phyloP scores from a whole-genome alignment of 306 rosid genomes.

The Casuarina equisetifolia region DNA sequence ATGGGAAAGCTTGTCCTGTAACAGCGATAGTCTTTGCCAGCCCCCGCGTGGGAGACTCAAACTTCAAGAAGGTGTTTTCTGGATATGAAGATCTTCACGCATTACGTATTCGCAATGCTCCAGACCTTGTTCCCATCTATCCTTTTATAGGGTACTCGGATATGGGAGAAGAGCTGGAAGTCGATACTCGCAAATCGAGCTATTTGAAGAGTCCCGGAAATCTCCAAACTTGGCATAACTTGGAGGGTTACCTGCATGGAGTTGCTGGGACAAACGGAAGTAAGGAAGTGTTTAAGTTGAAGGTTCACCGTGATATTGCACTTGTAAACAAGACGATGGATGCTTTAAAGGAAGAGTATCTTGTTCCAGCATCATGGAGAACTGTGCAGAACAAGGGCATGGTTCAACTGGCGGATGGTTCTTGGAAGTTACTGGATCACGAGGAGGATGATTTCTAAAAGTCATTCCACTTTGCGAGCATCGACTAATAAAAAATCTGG shows the following conservation, averaged over 20 bases:
- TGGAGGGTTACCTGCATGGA: conserved; percentile 84
- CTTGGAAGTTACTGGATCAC: conserved; percentile 74
- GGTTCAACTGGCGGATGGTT: conserved; percentile 82
- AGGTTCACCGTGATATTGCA: conserved; percentile 62
- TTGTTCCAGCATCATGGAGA: conserved; percentile 69
- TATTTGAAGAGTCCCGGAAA: conserved; percentile 80
- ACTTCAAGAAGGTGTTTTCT: conserved; percentile 46
- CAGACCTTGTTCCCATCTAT: conserved; percentile 76
- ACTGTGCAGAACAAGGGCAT: conserved; percentile 69
- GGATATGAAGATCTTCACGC: conserved; percentile 36
- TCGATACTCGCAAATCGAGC: conserved; percentile 56
- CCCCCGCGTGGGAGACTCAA: conserved; percentile 74
- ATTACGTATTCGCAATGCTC: conserved; percentile 52
- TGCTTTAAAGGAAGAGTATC: conserved; percentile 58
- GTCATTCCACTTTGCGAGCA: background rate
- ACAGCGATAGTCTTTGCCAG: conserved; percentile 66
- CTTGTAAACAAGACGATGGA: conserved; percentile 59
- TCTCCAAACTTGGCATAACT: conserved; percentile 59
- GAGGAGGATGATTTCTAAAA: conserved; percentile 25
- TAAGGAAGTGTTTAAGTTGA: conserved; percentile 57
- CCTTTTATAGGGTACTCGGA: conserved; percentile 63
- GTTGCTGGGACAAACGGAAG: conserved; percentile 77
- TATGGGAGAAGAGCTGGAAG: conserved; percentile 65
- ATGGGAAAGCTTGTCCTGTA: conserved; percentile 46
- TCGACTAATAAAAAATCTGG: too few species aligned